These are phyloP conservation scores for Crotalaria pallida DNA, from an alignment of 306 rosid species.

Conservation along the genomic window DNA sequence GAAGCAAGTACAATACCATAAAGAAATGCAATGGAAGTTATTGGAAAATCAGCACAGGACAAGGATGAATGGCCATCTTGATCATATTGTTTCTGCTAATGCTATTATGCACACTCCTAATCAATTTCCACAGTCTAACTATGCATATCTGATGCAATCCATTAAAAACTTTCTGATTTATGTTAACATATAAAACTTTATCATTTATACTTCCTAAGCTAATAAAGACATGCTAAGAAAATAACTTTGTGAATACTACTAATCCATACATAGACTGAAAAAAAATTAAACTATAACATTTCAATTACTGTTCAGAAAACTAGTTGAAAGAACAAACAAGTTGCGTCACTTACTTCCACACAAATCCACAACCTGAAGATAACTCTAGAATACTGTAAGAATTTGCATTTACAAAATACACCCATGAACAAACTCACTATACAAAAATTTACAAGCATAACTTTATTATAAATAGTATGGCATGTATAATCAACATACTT, in stretches of 20 bases:
- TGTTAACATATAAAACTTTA: neutral
- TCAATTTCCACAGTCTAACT: neutral
- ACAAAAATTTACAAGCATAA: neutral
- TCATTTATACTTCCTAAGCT: neutral
- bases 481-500: too few relatives aligned
- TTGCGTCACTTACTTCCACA: neutral
- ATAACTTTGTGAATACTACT: neutral
- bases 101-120: neutral
- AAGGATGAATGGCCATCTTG: conserved; percentile 2
- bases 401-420: neutral
- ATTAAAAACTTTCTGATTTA: neutral
- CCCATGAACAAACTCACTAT: neutral
- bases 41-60: neutral
- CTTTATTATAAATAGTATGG: neutral
- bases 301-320: neutral
- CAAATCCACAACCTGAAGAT: conserved; percentile 20
- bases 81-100: neutral
- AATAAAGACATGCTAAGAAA: neutral
- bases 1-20: too few relatives aligned
- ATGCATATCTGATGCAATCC: neutral
- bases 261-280: neutral
- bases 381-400: conserved; percentile 3
- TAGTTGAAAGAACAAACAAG: neutral
- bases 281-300: neutral
- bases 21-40: too few relatives aligned